A percentile compares a stretch with the other conserved stretches of the same genome.
Evolutionary conservation across 1,284 basidiomycete genomes (phyloP).

Genomic region (Cryptococcus sp.): DNA sequence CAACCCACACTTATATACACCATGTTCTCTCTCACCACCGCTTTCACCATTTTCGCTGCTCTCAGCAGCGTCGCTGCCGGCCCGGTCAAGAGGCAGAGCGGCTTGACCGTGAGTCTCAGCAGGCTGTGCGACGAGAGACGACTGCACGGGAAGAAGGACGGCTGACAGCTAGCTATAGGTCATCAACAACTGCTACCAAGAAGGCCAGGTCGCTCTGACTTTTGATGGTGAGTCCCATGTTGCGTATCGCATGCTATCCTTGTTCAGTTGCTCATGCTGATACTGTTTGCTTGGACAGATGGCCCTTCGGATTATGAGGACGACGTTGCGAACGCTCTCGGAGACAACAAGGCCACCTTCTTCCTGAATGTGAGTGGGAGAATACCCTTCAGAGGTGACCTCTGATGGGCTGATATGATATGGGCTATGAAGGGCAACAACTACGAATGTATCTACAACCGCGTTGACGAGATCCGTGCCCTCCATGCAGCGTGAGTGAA

Average conservation of each 20-base stretch:
- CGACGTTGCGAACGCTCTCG: constrained; percentile 52
- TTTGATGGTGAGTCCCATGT: constrained; percentile 51
- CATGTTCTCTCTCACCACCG: constrained; percentile 1
- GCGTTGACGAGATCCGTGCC: constrained; percentile 36
- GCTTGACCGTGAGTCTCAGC: not conserved
- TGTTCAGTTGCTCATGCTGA: too few relatives aligned
- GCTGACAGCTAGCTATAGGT: constrained; percentile 15
- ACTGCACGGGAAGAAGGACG: constrained; percentile 11
- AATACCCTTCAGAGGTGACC: not conserved
- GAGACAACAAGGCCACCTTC: constrained; percentile 57
- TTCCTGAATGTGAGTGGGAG: constrained; percentile 54
- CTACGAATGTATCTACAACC: constrained; percentile 57
- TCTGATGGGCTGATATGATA: not conserved
- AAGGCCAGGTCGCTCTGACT: constrained; percentile 52
- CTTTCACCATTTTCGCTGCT: constrained; percentile 16
- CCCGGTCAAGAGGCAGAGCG: constrained; percentile 9
- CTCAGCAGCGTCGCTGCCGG: constrained; percentile 14
- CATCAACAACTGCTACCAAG: constrained; percentile 38
- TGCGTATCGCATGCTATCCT: not conserved
- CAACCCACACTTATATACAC: not conserved
- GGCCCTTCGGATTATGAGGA: constrained; percentile 54
- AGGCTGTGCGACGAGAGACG: constrained; percentile 10
- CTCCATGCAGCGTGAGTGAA: constrained; percentile 30
- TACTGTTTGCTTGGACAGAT: constrained; percentile 36
- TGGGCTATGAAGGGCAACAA: constrained; percentile 23